Evolutionary conservation across 2,329 filamentous ascomycete species (phyloP), one percentile per base, ranked within the genome.

Genomic region (Harringtonia lauricola): DNA sequence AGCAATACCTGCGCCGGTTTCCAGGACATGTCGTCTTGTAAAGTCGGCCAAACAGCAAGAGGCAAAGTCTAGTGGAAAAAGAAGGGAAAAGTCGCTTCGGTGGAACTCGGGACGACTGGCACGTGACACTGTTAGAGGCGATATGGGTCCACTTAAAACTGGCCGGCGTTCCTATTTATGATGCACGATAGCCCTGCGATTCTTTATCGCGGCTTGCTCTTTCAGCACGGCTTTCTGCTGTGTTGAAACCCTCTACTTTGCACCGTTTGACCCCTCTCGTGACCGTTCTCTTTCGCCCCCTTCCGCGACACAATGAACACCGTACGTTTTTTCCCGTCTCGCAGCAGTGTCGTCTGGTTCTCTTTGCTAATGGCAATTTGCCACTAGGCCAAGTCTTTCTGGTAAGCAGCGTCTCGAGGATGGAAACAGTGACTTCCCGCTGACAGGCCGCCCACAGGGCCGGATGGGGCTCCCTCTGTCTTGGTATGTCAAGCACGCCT

Each of bases 391-490:
- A 77, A 71, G 67, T 81, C 78, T 42, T 81, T 82, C 65, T 82
- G 78, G 78, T 81, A 67, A 9, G 45, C 35, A 6, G 15, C 14
- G 2, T 8, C 21, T 24, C 8, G 12, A 14, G 8, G 6, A n/a
- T n/a, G n/a, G n/a, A n/a, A n/a, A n/a, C n/a, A n/a, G n/a, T n/a
- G n/a, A n/a, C n/a, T n/a, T n/a, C n/a, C n/a, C n/a, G n/a, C n/a
- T n/a, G n/a, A n/a, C n/a, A n/a, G n/a, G n/a, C n/a, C n/a, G n/a
- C n/a, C n/a, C n/a, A n/a, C 52, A 94, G 88, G 85, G 68, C 90
- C 58, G 92, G 92, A 58, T 95, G 87, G 92, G 89, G 86, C 54
- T 76, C 87, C 40, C 76, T 96, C 43, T 92, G 89, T 59, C 72
- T 83, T 55, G 88, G 84, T 88, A 76, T 47, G 79, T 57, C 21